These are phyloP conservation scores for Lophiotrema nucula DNA, from an alignment of 495 filamentous ascomycete genomes.

Conservation along the genomic window DNA sequence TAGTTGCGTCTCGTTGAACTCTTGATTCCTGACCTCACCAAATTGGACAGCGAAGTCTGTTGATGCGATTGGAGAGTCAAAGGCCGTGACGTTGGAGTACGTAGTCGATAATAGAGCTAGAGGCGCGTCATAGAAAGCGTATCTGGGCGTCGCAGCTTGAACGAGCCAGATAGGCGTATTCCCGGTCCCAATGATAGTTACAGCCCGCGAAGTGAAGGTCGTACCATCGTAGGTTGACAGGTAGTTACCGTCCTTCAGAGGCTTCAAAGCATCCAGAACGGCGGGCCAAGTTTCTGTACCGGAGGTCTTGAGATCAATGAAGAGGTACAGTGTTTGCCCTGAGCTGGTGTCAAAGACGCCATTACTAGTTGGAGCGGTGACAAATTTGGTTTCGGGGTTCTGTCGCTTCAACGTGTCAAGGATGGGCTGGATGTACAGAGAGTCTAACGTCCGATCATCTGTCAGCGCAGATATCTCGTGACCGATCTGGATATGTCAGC, in stretches of 20 bases:
- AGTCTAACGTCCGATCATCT: conserved; percentile 39
- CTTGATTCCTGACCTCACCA: conserved; percentile 39
- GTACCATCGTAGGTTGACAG: conserved; percentile 40
- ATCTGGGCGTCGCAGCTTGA: conserved; percentile 43
- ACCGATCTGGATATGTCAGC: conserved; percentile 42
- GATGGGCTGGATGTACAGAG: conserved; percentile 45
- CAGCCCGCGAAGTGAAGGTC: conserved; percentile 29
- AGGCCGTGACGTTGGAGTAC: conserved; percentile 42
- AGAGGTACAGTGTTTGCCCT: conserved; percentile 45
- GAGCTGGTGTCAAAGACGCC: conserved; percentile 42
- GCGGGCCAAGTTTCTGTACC: conserved; percentile 37
- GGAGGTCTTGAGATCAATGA: conserved; percentile 44
- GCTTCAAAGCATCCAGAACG: conserved; percentile 39
- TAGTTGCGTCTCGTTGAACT: conserved; percentile 40
- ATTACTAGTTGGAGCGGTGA: conserved; percentile 32
- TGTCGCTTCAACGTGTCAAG: conserved; percentile 39
- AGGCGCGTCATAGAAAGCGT: conserved; percentile 64
- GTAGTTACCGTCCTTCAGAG: conserved; percentile 34
- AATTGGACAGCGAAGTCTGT: conserved; percentile 33
- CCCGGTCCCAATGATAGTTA: conserved; percentile 45
- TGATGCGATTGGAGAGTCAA: conserved; percentile 35
- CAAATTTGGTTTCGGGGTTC: conserved; percentile 40
- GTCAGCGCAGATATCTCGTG: conserved; percentile 42
- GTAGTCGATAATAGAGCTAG: conserved; percentile 49
- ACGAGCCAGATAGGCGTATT: conserved; percentile 47